A percentile compares a stretch with the other conserved stretches of the same genome.
These are phyloP conservation scores for Emydomyces testavorans DNA, from an alignment of 2,329 filamentous ascomycete species.

Conservation along the genomic window DNA sequence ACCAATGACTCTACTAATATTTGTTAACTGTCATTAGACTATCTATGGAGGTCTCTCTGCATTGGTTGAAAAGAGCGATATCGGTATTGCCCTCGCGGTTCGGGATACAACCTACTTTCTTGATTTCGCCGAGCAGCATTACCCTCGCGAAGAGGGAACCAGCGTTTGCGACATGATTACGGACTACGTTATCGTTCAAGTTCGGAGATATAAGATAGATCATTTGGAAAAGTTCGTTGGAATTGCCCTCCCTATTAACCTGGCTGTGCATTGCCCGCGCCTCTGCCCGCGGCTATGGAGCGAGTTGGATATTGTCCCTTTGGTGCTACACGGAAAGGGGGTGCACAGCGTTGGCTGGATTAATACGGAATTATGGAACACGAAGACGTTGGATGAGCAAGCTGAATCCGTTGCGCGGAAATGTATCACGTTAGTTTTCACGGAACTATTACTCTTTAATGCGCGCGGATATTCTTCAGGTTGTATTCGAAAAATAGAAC, in stretches of 20 bases:
- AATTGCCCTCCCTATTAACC: constrained; percentile 52
- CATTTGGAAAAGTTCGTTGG: constrained; percentile 66
- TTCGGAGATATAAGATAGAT: constrained; percentile 50
- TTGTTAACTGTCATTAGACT: constrained; percentile 21
- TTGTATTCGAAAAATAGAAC: background rate
- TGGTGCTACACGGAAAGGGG: constrained; percentile 44
- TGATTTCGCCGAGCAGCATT: constrained; percentile 56
- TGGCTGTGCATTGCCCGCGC: constrained; percentile 50
- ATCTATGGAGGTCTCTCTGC: constrained; percentile 35
- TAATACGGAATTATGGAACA: constrained; percentile 36
- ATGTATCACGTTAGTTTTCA: constrained; percentile 53
- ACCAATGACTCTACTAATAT: background rate
- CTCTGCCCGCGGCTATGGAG: constrained; percentile 63
- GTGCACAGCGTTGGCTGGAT: constrained; percentile 21
- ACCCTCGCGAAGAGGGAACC: constrained; percentile 37
- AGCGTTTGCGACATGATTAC: constrained; percentile 40
- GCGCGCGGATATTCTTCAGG: constrained; percentile 8
- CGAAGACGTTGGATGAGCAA: constrained; percentile 61
- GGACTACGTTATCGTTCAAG: constrained; percentile 47
- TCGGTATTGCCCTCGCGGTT: constrained; percentile 55
- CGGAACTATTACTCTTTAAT: no score
- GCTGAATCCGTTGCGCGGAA: constrained; percentile 72
- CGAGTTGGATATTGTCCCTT: constrained; percentile 62
- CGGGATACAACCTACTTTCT: constrained; percentile 65
- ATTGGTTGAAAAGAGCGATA: constrained; percentile 33